Percentiles rank a stretch among this genome's conserved stretches.
Evolutionary conservation across 805 yeast species (phyloP).

Genomic region (Metschnikowia anglica): DNA sequence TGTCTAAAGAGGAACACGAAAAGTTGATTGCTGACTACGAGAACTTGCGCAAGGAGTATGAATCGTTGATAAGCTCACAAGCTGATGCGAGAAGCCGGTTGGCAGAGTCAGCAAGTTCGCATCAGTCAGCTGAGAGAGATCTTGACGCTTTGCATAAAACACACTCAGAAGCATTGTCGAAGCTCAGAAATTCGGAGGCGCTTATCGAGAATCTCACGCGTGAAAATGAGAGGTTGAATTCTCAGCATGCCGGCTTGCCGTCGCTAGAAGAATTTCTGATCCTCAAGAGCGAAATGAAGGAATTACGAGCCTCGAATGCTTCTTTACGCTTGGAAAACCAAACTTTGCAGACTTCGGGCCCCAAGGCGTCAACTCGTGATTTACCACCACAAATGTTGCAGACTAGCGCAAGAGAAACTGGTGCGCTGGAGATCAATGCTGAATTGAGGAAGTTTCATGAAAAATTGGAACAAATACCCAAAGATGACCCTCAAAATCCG

Average conservation of each 20-base stretch:
- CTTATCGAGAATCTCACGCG: constrained; percentile 5
- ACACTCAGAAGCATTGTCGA: constrained; percentile 4
- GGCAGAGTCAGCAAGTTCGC: constrained; percentile 24
- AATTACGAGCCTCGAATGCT: constrained; percentile 31
- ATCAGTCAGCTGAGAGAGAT: constrained; percentile 16
- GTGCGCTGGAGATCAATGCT: constrained; percentile 14
- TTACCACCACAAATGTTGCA: background rate
- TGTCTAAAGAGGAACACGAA: constrained; percentile 1
- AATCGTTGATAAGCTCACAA: constrained; percentile 7
- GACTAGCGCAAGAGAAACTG: background rate
- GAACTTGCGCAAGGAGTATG: constrained; percentile 8
- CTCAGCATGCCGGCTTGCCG: constrained; percentile 4
- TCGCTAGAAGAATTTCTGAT: constrained; percentile 6
- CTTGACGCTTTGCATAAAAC: constrained; percentile 4
- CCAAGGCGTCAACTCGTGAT: constrained; percentile 2
- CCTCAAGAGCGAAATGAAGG: constrained; percentile 26
- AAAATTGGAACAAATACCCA: constrained; percentile 29
- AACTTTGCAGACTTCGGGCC: constrained; percentile 28
- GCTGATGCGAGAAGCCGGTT: constrained; percentile 20
- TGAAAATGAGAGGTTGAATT: constrained; percentile 7
- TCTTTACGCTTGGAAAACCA: constrained; percentile 40
- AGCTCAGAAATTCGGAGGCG: constrained; percentile 9
- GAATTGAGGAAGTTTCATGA: constrained; percentile 28
- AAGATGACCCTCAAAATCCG: constrained; percentile 11
- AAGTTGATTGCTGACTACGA: constrained; percentile 7